These are phyloP conservation scores for Pythium brassicae DNA, from an alignment of 352 stramenopile genomes.

Conservation along the genomic window DNA sequence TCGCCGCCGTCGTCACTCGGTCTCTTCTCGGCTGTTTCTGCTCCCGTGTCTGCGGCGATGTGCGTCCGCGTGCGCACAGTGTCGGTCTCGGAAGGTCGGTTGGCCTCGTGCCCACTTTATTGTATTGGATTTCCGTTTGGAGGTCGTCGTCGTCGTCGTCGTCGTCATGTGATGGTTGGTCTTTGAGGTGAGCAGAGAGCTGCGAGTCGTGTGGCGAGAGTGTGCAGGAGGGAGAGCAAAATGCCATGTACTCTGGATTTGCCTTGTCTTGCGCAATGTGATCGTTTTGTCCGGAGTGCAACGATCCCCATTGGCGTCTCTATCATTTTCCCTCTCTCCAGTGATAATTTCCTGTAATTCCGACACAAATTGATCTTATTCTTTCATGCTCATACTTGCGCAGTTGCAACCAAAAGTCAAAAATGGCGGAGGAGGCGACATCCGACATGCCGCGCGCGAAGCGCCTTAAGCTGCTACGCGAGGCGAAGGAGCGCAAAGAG, in stretches of 20 bases:
- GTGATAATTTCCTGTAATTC: too few relatives aligned
- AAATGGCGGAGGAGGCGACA: slow-evolving; percentile 13
- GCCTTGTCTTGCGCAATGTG: too few relatives aligned
- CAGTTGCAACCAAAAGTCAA: slow-evolving; percentile 1
- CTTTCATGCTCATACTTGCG: not conserved
- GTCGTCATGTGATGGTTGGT: not conserved
- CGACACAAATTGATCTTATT: not conserved
- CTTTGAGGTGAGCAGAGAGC: not conserved
- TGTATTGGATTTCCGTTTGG: slow-evolving; percentile 4
- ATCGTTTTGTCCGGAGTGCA: too few relatives aligned
- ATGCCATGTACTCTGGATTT: too few relatives aligned
- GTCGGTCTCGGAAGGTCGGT: not conserved
- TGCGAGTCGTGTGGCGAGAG: not conserved
- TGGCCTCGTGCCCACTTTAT: slow-evolving; percentile 4
- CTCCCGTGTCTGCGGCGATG: too few relatives aligned
- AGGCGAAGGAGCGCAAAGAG: slow-evolving; percentile 80
- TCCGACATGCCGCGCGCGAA: slow-evolving; percentile 75
- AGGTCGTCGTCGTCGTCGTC: not conserved
- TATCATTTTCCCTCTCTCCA: too few relatives aligned
- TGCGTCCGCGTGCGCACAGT: not conserved
- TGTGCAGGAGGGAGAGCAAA: not conserved
- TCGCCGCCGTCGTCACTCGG: slow-evolving; percentile 1
- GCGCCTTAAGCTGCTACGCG: slow-evolving; percentile 79
- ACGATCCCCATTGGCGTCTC: too few relatives aligned
- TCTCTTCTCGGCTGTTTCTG: not conserved